Evolutionary conservation across 495 filamentous ascomycete genomes (phyloP).

Genomic region (Penicillium silybi): DNA sequence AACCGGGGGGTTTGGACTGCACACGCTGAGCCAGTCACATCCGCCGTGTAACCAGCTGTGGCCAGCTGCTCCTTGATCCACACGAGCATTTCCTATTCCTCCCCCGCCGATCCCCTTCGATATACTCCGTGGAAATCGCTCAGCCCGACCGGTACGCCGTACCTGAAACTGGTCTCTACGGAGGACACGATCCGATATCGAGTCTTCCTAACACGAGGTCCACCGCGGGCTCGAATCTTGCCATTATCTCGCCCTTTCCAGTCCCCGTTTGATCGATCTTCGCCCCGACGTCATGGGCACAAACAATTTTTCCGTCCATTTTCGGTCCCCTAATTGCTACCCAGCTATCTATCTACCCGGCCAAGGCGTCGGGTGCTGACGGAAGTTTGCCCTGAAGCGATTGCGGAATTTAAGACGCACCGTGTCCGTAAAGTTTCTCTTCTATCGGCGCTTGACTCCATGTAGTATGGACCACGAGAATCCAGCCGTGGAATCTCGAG

Average conservation of each 20-base stretch:
- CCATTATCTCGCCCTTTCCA: conserved; percentile 1
- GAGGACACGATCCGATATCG: conserved; percentile 17
- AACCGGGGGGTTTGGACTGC: conserved; percentile 20
- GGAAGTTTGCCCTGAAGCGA: conserved; percentile 1
- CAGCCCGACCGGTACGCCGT: conserved; percentile 11
- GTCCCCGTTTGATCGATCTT: conserved; percentile 8
- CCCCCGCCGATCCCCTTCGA: conserved; percentile 17
- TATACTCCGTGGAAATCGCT: conserved; percentile 27
- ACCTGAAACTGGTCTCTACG: conserved; percentile 28
- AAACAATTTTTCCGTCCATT: background rate
- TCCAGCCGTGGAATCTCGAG: background rate
- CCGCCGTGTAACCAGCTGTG: conserved; percentile 1
- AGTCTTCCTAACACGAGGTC: conserved; percentile 2
- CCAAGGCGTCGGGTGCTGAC: conserved; percentile 1
- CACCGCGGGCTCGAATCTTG: background rate
- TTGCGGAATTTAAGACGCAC: background rate
- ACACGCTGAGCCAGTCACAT: conserved; percentile 8
- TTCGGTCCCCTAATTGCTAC: background rate
- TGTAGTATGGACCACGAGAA: conserved; percentile 3
- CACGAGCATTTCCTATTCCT: background rate
- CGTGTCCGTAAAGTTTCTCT: background rate
- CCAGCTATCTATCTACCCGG: background rate
- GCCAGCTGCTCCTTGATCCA: background rate
- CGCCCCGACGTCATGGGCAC: conserved; percentile 10
- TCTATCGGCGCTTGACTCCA: conserved; percentile 1